Base-by-base conservation (phyloP, 2,329 filamentous ascomycete species). In the Ceratocystiopsis brevicomis region DNA sequence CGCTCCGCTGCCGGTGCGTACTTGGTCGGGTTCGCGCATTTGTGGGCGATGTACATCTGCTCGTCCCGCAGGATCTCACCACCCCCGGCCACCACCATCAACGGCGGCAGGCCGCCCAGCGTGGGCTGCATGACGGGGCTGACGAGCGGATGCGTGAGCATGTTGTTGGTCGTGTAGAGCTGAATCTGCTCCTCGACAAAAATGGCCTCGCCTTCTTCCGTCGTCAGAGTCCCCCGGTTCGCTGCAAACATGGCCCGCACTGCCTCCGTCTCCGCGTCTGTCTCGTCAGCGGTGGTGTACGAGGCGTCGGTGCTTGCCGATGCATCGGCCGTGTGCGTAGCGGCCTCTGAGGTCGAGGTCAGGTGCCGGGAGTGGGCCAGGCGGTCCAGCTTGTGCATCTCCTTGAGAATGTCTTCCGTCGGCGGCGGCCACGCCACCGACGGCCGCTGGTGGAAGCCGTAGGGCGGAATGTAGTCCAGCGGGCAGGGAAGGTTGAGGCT, bases 11-110 rank as follows among this genome's bases (percentile, higher is more conserved):
- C 67, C 0, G 83, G 82, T 1, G 80, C 71, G 53, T 93, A 96
- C 46, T 74, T 72, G 19, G 69, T 57, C 0, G 90, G 90, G 50
- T 92, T 76, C 13, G 90, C 87, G 37, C 84, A 87, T 60, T 96
- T 96, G 59, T 98, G 90, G 0, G 88, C 90, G 14, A 96, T 55
- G 50, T 93, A 95, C 42, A 96, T 83, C 56, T 96, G 90, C 59
- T 98, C 90, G 53, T 98, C 90, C 13, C 85, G 76, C 16, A 98
- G 67, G 41, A 92, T 70, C 57, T 98, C 90, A 1, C 82, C 87
- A 6, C 88, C 87, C 4, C 88, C 90, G 1, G 80, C 78, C 56
- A 94, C 75, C 38, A 98, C 80, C 6, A 94, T 68, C 25, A 96
- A 63, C 0, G 90, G 90, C 0, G 87, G 87, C 4, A 98, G 68